Evolutionary conservation across 108 stramenopile genomes (phyloP), one percentile per base, ranked within the genome.

Genomic region (Skeletonema tropicum): DNA sequence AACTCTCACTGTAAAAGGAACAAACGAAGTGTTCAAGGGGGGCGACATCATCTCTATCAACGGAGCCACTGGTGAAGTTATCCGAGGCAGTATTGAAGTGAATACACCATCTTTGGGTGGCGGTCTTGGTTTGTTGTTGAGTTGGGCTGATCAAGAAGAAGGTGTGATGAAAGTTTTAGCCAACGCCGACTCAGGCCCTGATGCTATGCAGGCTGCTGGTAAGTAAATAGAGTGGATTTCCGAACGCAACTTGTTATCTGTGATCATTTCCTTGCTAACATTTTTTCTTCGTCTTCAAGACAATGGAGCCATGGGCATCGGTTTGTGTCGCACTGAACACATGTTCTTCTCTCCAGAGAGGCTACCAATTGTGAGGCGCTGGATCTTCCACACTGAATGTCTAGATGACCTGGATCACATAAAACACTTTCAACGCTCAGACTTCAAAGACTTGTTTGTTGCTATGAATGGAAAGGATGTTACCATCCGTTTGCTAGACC

Each of bases 321-420:
- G 95, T 6, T 68, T 96, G 3, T 82, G 79, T 60, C 92, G 95
- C 26, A 93, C 95, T 0, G 95, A 96, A 77, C 95, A 96, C 82
- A 92, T 93, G 93, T 96, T 88, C 70, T 96, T 96, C 71, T 62
- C 52, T 35, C 90, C 89, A 11, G 91, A 86, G 35, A 80, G 92
- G 32, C 80, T 96, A 41, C 84, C 88, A 26, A 73, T 88, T 57
- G 89, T 96, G 9, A 82, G 91, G 26, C 85, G 84, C 29, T 91
- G 91, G 92, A 96, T 96, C 60, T 83, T 96, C 41, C 86, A 89
- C 13, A 80, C 73, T 7, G 83, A 79, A 71, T 88, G 86, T 31
- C 68, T 90, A 3, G 80, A 84, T 41, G 74, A 89, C 60, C 57
- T 90, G 11, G 77, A 83, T 55, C 77, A 83, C 62, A 75, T 94